phyloP scores from a whole-genome alignment of 108 stramenopile genomes.

The Pseudonitzschia pungens region DNA sequence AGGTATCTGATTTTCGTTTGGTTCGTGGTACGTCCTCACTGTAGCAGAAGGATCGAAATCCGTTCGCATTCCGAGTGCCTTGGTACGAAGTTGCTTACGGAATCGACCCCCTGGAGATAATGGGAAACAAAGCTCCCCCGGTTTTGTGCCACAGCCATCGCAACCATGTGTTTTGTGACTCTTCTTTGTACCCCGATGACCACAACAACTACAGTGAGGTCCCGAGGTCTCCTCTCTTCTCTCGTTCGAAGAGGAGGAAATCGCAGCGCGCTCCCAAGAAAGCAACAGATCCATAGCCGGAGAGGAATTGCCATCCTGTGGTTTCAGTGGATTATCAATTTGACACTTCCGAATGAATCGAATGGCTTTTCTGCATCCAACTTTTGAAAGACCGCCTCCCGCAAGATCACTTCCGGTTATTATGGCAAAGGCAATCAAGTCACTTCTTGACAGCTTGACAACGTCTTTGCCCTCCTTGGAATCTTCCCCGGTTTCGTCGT shows the following conservation, averaged over 20 bases:
- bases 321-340: constrained; percentile 44
- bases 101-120: constrained; percentile 56
- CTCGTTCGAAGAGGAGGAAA: not conserved
- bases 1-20: constrained; percentile 71
- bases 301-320: constrained; percentile 30
- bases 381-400: constrained; percentile 61
- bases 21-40: constrained; percentile 54
- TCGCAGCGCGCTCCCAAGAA: constrained; percentile 48
- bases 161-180: constrained; percentile 74
- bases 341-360: constrained; percentile 69
- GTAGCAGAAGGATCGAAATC: constrained; percentile 52
- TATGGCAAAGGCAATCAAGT: constrained; percentile 77
- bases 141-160: constrained; percentile 66
- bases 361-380: constrained; percentile 75
- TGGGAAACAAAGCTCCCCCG: constrained; percentile 67
- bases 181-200: constrained; percentile 61
- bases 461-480: constrained; percentile 12
- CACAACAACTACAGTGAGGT: constrained; percentile 54
- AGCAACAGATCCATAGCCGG: constrained; percentile 55
- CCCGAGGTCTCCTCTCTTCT: not conserved
- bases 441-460: constrained; percentile 52
- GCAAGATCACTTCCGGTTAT: constrained; percentile 78
- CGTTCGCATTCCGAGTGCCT: constrained; percentile 48
- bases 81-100: constrained; percentile 44
- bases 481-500: constrained; percentile 4